phyloP scores from a whole-genome alignment of 2,329 filamentous ascomycete genomes.

The Daldinia sp. region DNA sequence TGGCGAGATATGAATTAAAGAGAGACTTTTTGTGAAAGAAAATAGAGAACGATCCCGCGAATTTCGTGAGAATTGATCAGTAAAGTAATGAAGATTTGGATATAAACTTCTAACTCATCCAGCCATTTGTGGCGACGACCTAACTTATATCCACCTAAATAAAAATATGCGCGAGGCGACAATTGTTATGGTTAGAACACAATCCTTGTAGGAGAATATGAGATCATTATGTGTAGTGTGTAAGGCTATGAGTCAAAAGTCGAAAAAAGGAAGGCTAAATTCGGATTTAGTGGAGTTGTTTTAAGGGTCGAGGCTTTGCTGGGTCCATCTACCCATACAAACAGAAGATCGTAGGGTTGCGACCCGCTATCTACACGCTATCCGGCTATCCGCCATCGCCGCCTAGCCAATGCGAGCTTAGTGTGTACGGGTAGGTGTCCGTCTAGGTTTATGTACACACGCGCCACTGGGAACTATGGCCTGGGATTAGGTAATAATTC shows the following conservation, averaged over 20 bases:
- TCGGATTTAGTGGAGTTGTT: slow-evolving; percentile 18
- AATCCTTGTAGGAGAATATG: slow-evolving; percentile 3
- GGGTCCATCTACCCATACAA: slow-evolving; percentile 9
- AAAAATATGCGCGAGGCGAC: background rate
- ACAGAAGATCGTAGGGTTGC: slow-evolving; percentile 18
- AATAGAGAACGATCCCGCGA: slow-evolving; percentile 6
- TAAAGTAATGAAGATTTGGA: background rate
- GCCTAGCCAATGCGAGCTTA: slow-evolving; percentile 8
- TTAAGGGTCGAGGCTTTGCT: background rate
- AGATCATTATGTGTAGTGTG: slow-evolving; percentile 14
- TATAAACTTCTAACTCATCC: background rate
- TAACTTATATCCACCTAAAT: slow-evolving; percentile 1
- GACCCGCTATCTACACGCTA: slow-evolving; percentile 10
- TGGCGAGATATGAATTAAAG: slow-evolving; percentile 6
- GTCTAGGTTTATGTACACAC: background rate
- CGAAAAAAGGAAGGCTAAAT: slow-evolving; percentile 11
- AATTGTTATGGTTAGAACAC: background rate
- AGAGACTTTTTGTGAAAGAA: slow-evolving; percentile 6
- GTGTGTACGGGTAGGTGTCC: background rate
- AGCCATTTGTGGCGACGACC: slow-evolving; percentile 1
- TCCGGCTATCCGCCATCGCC: slow-evolving; percentile 13
- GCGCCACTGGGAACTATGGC: background rate
- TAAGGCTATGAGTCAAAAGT: slow-evolving; percentile 38
- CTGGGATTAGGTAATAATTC: background rate
- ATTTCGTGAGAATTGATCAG: background rate